Evolutionary conservation across 2,329 filamentous ascomycete species (phyloP).

Genomic region (Ploettnerulaceae sp.): DNA sequence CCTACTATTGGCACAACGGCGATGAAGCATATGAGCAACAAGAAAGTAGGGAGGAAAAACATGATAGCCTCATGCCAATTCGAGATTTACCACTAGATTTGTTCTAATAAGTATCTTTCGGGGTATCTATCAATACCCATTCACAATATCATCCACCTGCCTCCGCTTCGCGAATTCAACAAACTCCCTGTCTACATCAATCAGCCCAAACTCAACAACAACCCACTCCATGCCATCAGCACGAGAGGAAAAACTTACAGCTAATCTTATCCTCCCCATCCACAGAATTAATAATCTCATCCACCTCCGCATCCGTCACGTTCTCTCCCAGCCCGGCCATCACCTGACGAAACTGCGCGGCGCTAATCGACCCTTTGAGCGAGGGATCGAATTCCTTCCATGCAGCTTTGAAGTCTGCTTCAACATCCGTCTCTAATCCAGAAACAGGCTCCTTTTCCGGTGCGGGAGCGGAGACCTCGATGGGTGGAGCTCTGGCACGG

Average conservation of each 20-base stretch:
- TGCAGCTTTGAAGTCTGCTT: slow-evolving; percentile 33
- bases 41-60: no score
- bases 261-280: slow-evolving; percentile 36
- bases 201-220: background rate
- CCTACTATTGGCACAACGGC: no score
- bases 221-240: background rate
- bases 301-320: slow-evolving; percentile 35
- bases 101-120: no score
- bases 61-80: no score
- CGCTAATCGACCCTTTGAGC: slow-evolving; percentile 34
- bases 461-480: background rate
- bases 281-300: slow-evolving; percentile 34
- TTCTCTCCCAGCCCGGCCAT: slow-evolving; percentile 33
- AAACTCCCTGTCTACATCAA: slow-evolving; percentile 34
- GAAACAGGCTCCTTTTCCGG: background rate
- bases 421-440: slow-evolving; percentile 16
- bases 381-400: slow-evolving; percentile 36
- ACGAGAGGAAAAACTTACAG: slow-evolving; percentile 31
- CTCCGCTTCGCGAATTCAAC: slow-evolving; percentile 35
- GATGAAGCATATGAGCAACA: no score
- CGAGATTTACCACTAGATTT: no score
- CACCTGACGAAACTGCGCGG: slow-evolving; percentile 35
- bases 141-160: slow-evolving; percentile 24
- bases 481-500: slow-evolving; percentile 28
- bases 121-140: slow-evolving; percentile 23